Conservation (phyloP, 768 basidiomycete genomes). For the Rhizopogon salebrosus region DNA sequence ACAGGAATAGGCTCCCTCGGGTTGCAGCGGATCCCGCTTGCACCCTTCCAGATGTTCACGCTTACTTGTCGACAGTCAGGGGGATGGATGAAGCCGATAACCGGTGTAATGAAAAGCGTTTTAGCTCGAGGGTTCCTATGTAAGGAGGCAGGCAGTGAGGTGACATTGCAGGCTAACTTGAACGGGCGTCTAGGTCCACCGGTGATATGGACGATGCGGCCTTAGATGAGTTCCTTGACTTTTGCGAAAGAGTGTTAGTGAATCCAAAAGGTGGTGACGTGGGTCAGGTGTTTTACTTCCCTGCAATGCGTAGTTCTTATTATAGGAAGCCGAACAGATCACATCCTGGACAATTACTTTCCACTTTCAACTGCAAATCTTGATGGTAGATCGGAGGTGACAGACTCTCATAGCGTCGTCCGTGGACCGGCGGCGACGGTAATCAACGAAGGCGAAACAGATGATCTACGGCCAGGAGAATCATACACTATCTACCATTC, state of each 20-base stretch:
- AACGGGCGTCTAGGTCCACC: conserved; percentile 37
- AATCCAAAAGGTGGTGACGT: conserved; percentile 24
- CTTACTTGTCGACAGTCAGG: conserved; percentile 41
- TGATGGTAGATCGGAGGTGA: background rate
- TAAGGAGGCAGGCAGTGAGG: conserved; percentile 28
- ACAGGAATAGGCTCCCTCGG: conserved; percentile 35
- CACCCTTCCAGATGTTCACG: conserved; percentile 47
- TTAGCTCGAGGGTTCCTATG: conserved; percentile 42
- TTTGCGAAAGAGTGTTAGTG: conserved; percentile 54
- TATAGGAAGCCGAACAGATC: conserved; percentile 13
- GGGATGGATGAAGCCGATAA: conserved; percentile 30
- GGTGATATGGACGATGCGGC: conserved; percentile 45
- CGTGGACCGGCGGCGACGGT: conserved; percentile 8
- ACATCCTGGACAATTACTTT: conserved; percentile 38
- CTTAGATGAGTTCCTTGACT: conserved; percentile 61
- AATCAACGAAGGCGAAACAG: background rate
- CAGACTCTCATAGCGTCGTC: background rate
- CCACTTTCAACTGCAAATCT: conserved; percentile 21
- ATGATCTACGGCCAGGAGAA: conserved; percentile 48
- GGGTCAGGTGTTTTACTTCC: conserved; percentile 16
- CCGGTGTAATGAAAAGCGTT: conserved; percentile 28
- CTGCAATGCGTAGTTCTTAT: background rate
- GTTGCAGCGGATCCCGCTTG: conserved; percentile 52
- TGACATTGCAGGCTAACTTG: background rate
- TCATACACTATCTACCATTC: conserved; percentile 58